Conservation (phyloP, 352 stramenopile genomes). For the Phytophthora chlamydospora region DNA sequence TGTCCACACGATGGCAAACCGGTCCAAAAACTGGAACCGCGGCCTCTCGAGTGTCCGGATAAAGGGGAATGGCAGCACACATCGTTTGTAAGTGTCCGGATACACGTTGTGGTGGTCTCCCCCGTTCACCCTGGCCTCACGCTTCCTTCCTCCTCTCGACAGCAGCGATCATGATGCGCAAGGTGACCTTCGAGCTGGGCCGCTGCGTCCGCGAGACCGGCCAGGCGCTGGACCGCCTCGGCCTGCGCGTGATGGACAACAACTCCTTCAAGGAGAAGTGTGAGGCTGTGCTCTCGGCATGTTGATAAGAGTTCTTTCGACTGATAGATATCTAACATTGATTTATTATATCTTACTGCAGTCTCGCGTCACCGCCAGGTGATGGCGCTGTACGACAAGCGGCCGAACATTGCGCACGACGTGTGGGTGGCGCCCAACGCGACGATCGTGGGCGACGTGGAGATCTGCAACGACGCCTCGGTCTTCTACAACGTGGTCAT, state of each 20-base stretch:
- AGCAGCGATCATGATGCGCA: constrained; percentile 79
- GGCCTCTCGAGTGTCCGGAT: constrained; percentile 24
- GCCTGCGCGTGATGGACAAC: constrained; percentile 87
- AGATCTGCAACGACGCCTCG: constrained; percentile 94
- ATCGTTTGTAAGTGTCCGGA: constrained; percentile 10
- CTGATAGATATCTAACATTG: neutral
- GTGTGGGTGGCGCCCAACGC: constrained; percentile 96
- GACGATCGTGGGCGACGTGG: constrained; percentile 96
- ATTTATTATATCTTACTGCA: constrained; percentile 31
- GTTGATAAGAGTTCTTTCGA: too few relatives aligned
- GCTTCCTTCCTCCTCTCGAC: constrained; percentile 27
- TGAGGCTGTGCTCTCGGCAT: too few relatives aligned
- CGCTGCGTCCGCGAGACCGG: constrained; percentile 95
- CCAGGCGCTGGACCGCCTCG: constrained; percentile 95
- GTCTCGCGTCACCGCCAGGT: constrained; percentile 93
- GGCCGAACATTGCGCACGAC: constrained; percentile 88
- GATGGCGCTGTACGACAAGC: constrained; percentile 94
- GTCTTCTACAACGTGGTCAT: constrained; percentile 98
- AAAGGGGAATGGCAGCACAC: neutral
- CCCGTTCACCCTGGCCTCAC: constrained; percentile 19
- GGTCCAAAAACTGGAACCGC: constrained; percentile 11
- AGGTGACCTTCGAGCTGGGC: constrained; percentile 90
- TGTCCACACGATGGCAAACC: neutral
- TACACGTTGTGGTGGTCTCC: constrained; percentile 47
- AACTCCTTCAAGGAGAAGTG: constrained; percentile 92